Conservation (phyloP, 345 rosid species). For the Eutrema heterophyllum region DNA sequence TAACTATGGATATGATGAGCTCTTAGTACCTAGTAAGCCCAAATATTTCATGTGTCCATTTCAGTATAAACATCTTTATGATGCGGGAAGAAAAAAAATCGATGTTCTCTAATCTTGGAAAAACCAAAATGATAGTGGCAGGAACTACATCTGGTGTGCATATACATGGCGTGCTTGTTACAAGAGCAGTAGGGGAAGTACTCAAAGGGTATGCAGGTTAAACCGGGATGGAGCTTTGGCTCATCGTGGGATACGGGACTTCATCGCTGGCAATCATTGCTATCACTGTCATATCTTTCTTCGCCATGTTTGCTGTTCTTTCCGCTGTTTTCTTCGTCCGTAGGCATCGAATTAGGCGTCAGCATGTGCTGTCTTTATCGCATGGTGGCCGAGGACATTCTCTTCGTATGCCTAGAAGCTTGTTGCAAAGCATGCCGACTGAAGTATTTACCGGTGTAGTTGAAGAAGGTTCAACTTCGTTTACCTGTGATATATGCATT, state of each 20-base stretch:
- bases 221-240: constrained; percentile 53
- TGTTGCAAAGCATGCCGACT: constrained; percentile 73
- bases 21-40: constrained; percentile 60
- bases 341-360: constrained; percentile 54
- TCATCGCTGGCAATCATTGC: constrained; percentile 88
- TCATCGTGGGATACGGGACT: constrained; percentile 54
- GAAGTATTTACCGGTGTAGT: constrained; percentile 55
- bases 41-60: background rate
- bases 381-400: constrained; percentile 48
- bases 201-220: constrained; percentile 50
- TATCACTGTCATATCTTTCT: constrained; percentile 60
- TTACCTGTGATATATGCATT: constrained; percentile 74
- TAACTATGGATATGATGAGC: constrained; percentile 46
- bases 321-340: constrained; percentile 77
- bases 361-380: constrained; percentile 34
- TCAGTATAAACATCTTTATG: background rate
- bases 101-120: background rate
- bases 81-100: background rate
- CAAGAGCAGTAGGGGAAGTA: constrained; percentile 56
- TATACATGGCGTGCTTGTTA: constrained; percentile 65
- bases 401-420: constrained; percentile 53
- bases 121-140: constrained; percentile 49
- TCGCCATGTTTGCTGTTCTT: constrained; percentile 66
- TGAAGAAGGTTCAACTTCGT: constrained; percentile 67
- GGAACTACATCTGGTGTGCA: constrained; percentile 63